Base-by-base conservation (phyloP, 345 rosid genomes). In the Bruguiera parviflora region DNA sequence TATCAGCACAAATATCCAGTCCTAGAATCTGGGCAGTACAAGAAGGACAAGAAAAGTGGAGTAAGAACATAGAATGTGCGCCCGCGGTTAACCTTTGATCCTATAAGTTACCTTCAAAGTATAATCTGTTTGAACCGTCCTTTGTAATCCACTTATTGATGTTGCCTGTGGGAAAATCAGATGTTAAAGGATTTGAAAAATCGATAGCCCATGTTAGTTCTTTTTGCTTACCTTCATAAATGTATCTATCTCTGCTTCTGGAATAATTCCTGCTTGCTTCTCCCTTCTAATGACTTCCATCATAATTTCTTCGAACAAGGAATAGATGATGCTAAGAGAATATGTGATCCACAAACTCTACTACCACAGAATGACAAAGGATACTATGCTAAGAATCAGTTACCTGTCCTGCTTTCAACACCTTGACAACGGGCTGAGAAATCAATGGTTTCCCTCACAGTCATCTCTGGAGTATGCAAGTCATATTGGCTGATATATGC, bases 1-100 rank as follows among this genome's bases (percentile, higher is more conserved):
- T 86, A 59, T 90, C 89, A 18, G 89, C 81, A 73, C 93, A 90
- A 28, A 75, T 75, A 63, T 88, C 88, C 46, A 90, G 80, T 53
- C 96, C 96, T 58, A 90, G 75, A 39, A 90, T 82, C 93, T 90
- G 81, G 64, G 20, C 5, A 15, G 28, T 22, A 13, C 7, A 53
- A 66, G 63, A 37, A 58, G 18, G 1, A 1, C 32, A 20, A 8
- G 39, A 56, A 47, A 39, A 27, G 7, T 49, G 29, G 43, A 29
- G 15, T 39, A 39, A 39, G 46, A 10, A 10, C 11, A 10, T 39
- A 58, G 20, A 46, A n/a, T 68, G 16, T 46, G 4, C 6, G 22
- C 9, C n/a, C 1, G n/a, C 31, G 9, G 4, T 27, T 4, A 31
- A 57, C 31, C 0, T 28, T 18, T 16, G 16, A 6, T 1, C 13